Base-by-base conservation (phyloP, 1,139 yeast genomes). In the Citeromyces siamensis region DNA sequence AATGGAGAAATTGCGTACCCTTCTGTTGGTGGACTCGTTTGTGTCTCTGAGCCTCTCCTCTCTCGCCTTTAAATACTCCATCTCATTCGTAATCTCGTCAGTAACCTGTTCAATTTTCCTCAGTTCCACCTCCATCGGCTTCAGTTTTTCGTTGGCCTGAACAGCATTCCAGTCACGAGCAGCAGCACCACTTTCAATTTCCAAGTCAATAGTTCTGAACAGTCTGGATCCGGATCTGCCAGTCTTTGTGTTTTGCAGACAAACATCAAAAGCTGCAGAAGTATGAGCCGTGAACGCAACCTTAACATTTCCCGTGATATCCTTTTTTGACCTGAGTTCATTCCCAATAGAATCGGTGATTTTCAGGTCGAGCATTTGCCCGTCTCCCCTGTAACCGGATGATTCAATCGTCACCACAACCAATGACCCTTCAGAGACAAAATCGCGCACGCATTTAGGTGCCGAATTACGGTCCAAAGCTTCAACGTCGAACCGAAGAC, bases 151-250 rank as follows among this genome's bases (percentile, higher is more conserved):
- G 35, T 83, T 73, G 31, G 95, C 88, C 63, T 88, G 96, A 44
- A 86, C 67, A 19, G 93, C 86, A 55, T 85, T 85, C 97, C 97
- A 90, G 61, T 90, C 97, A 60, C 97, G 79, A 31, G 97, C 97
- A 49, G 88, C 85, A 38, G 96, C 83, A 23, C 98, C 98, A 45
- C 88, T 79, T 59, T 90, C 97, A 41, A 90, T 81, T 47, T 88
- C 96, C 51, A 90, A 66, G 53, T 86, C 96, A 47, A 90, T 66
- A 40, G 78, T 77, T 59, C 88, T 71, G 34, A 62, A 55, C 45
- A 70, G 52, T 35, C 62, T 49, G 40, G 60, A 58, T 6, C 61
- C 61, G 38, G 56, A 59, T 37, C 57, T 54, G 23, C 60, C 56
- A 41, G 71, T 68, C 37, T 47, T 49, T 38, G 63, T 57, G 58